These are phyloP conservation scores for Spergularia azorica DNA, from an alignment of 179 eudicot genomes.

Conservation along the genomic window DNA sequence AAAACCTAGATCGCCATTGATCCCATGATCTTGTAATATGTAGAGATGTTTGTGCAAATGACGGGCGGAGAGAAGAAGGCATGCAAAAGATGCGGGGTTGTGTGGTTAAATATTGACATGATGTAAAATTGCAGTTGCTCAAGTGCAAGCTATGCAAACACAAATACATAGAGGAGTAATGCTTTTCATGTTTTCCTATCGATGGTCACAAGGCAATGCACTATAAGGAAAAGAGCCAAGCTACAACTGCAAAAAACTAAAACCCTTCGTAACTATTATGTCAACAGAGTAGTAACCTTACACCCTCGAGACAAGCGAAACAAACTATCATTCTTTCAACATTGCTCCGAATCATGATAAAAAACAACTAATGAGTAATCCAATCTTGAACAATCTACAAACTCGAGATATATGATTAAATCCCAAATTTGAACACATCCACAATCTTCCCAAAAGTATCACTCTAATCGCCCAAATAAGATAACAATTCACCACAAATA, in stretches of 20 bases:
- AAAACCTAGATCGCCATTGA: no score
- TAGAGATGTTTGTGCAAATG: background rate
- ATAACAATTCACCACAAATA: no score
- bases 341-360: background rate
- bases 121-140: background rate
- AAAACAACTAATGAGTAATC: background rate
- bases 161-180: background rate
- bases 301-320: background rate
- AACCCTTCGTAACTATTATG: background rate
- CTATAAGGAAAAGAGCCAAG: background rate
- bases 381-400: background rate
- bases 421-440: no score
- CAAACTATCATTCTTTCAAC: background rate
- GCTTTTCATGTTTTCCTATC: background rate
- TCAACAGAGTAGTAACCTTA: background rate
- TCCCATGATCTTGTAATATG: background rate
- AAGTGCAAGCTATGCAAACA: constrained; percentile 5
- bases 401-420: no score
- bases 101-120: background rate
- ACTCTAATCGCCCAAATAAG: no score
- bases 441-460: no score
- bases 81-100: background rate
- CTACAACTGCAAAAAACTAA: background rate
- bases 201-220: background rate
- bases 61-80: background rate